A percentile compares a stretch with the other conserved stretches of the same genome.
Conservation (phyloP, 2,329 filamentous ascomycete genomes). For the Geosmithia morbida region DNA sequence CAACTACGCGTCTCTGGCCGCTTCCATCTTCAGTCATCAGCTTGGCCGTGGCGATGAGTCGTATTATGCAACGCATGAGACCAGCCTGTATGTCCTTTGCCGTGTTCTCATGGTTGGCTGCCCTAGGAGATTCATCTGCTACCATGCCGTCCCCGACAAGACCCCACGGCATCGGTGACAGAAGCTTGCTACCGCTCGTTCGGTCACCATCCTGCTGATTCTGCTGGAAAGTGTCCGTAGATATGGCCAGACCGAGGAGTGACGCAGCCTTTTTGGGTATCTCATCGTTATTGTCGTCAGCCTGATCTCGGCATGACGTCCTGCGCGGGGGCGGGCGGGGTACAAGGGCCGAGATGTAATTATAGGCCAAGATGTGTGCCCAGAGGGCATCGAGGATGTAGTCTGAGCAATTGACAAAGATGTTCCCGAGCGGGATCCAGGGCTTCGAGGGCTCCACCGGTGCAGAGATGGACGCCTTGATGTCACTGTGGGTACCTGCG, state of each 20-base stretch:
- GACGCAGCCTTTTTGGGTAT: conserved; percentile 37
- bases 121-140: conserved; percentile 5
- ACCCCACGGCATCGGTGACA: conserved; percentile 10
- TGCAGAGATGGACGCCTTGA: conserved; percentile 5
- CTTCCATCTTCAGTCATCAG: conserved; percentile 16
- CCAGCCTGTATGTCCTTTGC: conserved; percentile 32
- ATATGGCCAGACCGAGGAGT: conserved; percentile 28
- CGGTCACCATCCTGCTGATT: conserved; percentile 2
- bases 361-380: conserved; percentile 43
- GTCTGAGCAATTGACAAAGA: conserved; percentile 37
- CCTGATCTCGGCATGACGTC: background rate
- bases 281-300: conserved; percentile 1
- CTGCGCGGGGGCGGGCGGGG: conserved; percentile 5
- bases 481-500: conserved; percentile 2
- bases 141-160: conserved; percentile 12
- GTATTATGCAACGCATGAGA: conserved; percentile 32
- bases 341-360: conserved; percentile 32
- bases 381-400: conserved; percentile 44
- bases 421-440: conserved; percentile 31
- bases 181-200: conserved; percentile 11
- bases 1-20: conserved; percentile 13
- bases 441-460: conserved; percentile 11
- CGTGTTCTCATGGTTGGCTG: conserved; percentile 15
- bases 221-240: conserved; percentile 2
- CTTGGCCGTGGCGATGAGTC: conserved; percentile 33